Evolutionary conservation across 2,329 filamentous ascomycete species (phyloP).

Genomic region (Botryotinia narcissicola): DNA sequence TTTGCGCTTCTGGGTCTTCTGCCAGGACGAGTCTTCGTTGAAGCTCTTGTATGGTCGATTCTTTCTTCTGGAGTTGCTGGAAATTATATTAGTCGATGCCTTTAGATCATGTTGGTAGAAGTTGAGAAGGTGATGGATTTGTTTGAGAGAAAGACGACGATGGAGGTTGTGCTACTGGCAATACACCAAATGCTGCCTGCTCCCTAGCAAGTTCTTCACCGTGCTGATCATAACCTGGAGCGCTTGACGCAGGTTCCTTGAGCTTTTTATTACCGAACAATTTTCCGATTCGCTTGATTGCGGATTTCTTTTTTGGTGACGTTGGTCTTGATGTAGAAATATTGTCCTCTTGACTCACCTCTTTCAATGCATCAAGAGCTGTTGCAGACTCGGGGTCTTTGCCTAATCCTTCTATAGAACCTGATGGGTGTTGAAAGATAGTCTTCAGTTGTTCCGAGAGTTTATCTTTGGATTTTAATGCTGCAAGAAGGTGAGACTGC

Average conservation of each 20-base stretch:
- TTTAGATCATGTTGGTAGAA: not conserved
- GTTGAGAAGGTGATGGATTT: constrained; percentile 4
- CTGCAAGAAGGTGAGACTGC: constrained; percentile 58
- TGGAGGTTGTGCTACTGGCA: constrained; percentile 18
- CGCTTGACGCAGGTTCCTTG: not conserved
- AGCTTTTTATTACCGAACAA: not conserved
- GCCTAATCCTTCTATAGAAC: constrained; percentile 6
- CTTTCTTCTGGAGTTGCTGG: constrained; percentile 35
- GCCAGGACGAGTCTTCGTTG: constrained; percentile 35
- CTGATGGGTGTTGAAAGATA: constrained; percentile 23
- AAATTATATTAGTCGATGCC: constrained; percentile 28
- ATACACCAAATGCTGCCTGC: constrained; percentile 11
- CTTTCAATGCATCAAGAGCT: constrained; percentile 52
- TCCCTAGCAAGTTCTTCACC: constrained; percentile 14
- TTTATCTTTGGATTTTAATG: constrained; percentile 59
- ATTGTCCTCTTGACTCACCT: constrained; percentile 47
- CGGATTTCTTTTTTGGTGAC: constrained; percentile 14
- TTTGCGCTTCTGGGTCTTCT: constrained; percentile 33
- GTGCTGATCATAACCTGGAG: not conserved
- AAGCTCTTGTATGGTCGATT: constrained; percentile 33
- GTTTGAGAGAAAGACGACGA: not conserved
- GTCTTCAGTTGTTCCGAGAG: constrained; percentile 51
- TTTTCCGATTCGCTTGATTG: constrained; percentile 10
- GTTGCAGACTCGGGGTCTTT: constrained; percentile 25
- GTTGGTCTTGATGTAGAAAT: constrained; percentile 5